Evolutionary conservation across 2,329 filamentous ascomycete genomes (phyloP).

Genomic region (Verticillium nonalfalfae): DNA sequence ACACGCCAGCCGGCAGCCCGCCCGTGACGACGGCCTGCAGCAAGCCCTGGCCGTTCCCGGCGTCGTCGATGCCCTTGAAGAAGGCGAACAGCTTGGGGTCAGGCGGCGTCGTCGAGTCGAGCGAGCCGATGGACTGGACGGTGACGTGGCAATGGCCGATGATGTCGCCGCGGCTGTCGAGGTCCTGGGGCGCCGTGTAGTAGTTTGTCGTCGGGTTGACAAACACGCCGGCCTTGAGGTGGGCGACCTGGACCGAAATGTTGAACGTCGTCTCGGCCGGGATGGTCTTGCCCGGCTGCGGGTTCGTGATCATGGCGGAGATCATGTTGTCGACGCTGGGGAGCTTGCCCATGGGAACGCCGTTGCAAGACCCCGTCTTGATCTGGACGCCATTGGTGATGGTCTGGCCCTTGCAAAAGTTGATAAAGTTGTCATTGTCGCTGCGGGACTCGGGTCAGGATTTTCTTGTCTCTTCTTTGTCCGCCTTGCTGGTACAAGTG

Average conservation of each 20-base stretch:
- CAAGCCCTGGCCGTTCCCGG: constrained; percentile 36
- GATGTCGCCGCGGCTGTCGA: constrained; percentile 30
- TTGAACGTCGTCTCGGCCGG: constrained; percentile 33
- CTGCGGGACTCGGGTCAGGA: constrained; percentile 17
- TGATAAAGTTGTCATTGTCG: constrained; percentile 51
- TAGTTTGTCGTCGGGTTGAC: constrained; percentile 48
- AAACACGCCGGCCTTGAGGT: constrained; percentile 45
- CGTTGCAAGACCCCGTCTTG: constrained; percentile 46
- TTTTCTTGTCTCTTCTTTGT: too few relatives aligned
- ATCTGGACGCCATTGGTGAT: constrained; percentile 49
- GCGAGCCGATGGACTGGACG: constrained; percentile 37
- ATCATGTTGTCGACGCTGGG: constrained; percentile 45
- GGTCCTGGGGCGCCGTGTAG: constrained; percentile 47
- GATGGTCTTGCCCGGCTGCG: constrained; percentile 32
- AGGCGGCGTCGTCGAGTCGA: constrained; percentile 29
- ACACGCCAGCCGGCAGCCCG: constrained; percentile 39
- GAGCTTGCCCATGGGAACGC: constrained; percentile 52
- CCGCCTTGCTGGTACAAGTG: too few relatives aligned
- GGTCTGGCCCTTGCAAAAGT: constrained; percentile 48
- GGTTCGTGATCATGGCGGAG: constrained; percentile 43
- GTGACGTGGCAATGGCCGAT: constrained; percentile 45
- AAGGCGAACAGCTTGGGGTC: constrained; percentile 38
- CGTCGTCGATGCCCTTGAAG: constrained; percentile 53
- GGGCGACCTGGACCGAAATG: constrained; percentile 38
- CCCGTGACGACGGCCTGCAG: constrained; percentile 35